Evolutionary conservation across 2,329 filamentous ascomycete species (phyloP), one percentile per base, ranked within the genome.

Genomic region (Myriangium duriaei): DNA sequence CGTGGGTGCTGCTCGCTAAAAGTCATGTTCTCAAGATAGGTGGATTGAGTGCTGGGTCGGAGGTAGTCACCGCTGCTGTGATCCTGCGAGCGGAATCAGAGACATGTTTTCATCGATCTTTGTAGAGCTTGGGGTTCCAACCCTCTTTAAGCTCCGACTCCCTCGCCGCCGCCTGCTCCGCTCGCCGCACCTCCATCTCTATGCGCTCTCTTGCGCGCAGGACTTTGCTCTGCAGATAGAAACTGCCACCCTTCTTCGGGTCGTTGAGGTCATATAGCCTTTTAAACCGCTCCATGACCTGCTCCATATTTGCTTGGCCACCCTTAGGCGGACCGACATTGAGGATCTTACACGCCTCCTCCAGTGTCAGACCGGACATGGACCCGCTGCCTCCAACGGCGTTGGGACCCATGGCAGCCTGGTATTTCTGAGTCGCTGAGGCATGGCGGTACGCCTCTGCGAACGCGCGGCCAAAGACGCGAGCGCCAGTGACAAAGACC

Each of bases 191-290:
- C 62, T 98, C 88, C 51, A 80, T 71, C 66, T 96, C 88, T 63
- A 98, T 81, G 47, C 91, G 71, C 64, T 98, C 88, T 52, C 88
- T 75, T 42, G 91, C 91, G 45, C 91, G 72, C 50, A 96, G 64
- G 39, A 98, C 76, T 66, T 98, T 98, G 70, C 88, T 96, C 64
- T 98, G 91, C 34, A 98, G 70, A 62, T 98, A 98, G 63, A 98
- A 98, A 53, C 86, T 95, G 37, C 91, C 91, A 24, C 91, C 91
- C 56, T 94, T 94, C 61, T 92, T 72, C 9, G 91, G 88, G 47
- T 98, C 83, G 64, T 98, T 98, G 50, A 75, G 67, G 61, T 98
- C 91, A 58, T 95, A 98, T 33, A 98, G 67, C 47, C 80, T 77
- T 74, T 96, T 96, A 71, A 96, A 98, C 38, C 86, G 73, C 50